Evolutionary conservation across 2,329 filamentous ascomycete genomes (phyloP), one percentile per base, ranked within the genome.

Genomic region (Cordyceps sp.): DNA sequence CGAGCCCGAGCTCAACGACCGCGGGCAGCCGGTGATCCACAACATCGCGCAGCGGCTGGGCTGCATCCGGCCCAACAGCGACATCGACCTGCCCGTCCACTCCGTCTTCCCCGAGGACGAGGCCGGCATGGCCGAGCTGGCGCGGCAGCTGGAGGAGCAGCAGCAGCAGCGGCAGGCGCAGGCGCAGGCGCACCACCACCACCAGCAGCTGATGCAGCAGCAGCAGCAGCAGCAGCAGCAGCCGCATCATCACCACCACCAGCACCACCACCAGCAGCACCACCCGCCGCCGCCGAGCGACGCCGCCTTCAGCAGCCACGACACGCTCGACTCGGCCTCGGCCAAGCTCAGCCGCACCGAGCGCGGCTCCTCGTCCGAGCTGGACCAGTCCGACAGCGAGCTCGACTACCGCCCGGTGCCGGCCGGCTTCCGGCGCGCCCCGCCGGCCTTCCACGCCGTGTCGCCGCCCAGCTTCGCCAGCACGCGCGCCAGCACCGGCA

Each of bases 1-100:
- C n/a, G 69, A 75, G 43, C 71, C 71, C 4, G 69, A 73, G 38
- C 53, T 74, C 41, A 77, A 77, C 47, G 69, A 73, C 38, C 59
- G 67, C 32, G 69, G 69, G 22, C 66, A 72, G 42, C 71, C 72
- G 4, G 63, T 76, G 18, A 72, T 77, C 33, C 72, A 77, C 53
- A 67, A 75, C 46, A 76, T 77, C 36, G 70, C 71, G 22, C 64
- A 66, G 39, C 73, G 66, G 50, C 66, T 77, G 19, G 70, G 71
- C 29, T 75, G 70, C 55, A 72, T 76, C 43, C 64, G 71, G 34
- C 68, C 67, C 14, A 72, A 73, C 42, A 66, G 62, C 45, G 72
- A 76, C 43, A 61, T 69, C 47, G 61, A 74, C 47, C 54, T 72
- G 31, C 68, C 68, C 15, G 60, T 66, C 16, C 64, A 69, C 39